Evolutionary conservation across 176 grass and related monocot genomes (phyloP).

Genomic region (Eragrostis curvula): DNA sequence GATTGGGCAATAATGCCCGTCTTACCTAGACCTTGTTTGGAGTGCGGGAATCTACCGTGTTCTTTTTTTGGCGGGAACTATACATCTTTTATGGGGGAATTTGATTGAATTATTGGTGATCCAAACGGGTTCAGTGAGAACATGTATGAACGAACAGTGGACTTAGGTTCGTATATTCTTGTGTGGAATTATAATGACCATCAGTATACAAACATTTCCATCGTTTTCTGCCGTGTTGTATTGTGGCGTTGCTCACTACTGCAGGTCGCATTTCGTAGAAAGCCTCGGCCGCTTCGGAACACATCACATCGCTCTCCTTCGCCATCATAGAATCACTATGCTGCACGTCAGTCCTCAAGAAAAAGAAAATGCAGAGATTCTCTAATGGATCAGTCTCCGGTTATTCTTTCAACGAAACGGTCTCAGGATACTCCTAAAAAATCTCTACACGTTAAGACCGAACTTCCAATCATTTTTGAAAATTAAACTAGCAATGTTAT

Average conservation of each 20-base stretch:
- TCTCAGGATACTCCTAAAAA: neutral
- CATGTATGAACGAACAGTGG: neutral
- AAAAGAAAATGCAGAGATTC: neutral
- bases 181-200: neutral
- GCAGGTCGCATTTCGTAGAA: neutral
- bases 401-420: neutral
- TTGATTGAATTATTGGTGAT: neutral
- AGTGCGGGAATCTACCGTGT: neutral
- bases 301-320: conserved; percentile 1
- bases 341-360: neutral
- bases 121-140: neutral
- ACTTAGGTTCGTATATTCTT: neutral
- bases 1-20: neutral
- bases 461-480: neutral
- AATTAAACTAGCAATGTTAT: neutral
- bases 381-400: neutral
- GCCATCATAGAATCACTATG: neutral
- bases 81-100: too few relatives aligned
- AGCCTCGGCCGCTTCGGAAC: neutral
- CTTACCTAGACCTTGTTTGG: neutral
- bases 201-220: neutral
- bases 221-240: neutral
- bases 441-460: neutral
- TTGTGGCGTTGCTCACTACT: neutral
- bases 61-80: neutral